Percentiles rank a stretch among this genome's conserved stretches.
Evolutionary conservation across 176 grass and related monocot species (phyloP).

Genomic region (Triticum turgidum): DNA sequence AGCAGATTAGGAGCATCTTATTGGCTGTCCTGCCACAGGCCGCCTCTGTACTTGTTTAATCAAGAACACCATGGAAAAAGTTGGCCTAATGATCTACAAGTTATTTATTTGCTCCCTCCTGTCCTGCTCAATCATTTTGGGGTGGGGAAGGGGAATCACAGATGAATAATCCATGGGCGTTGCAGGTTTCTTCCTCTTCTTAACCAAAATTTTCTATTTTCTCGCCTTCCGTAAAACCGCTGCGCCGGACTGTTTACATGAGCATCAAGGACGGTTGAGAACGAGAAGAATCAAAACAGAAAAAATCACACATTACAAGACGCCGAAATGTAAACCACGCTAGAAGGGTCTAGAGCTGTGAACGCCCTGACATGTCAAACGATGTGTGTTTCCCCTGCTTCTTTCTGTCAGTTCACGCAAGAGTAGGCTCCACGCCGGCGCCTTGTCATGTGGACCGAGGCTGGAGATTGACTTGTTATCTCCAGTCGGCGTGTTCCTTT

Average conservation of each 20-base stretch:
- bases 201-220: neutral
- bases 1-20: constrained; percentile 41
- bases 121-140: constrained; percentile 50
- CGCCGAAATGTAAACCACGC: neutral
- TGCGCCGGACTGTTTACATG: neutral
- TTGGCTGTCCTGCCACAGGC: constrained; percentile 29
- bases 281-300: neutral
- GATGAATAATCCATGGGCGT: constrained; percentile 32
- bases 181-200: neutral
- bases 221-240: neutral
- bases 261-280: neutral
- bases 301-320: neutral
- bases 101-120: neutral
- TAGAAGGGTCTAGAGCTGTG: neutral
- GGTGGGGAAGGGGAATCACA: neutral
- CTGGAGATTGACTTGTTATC: neutral
- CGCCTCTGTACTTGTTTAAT: constrained; percentile 51
- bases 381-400: neutral
- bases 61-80: constrained; percentile 31
- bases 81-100: constrained; percentile 1
- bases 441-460: neutral
- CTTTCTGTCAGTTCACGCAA: constrained; percentile 1
- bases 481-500: neutral
- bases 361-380: neutral
- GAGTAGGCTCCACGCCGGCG: neutral